Conservation (phyloP, 23 red algal genomes). For the Porphyridium purpureum region DNA sequence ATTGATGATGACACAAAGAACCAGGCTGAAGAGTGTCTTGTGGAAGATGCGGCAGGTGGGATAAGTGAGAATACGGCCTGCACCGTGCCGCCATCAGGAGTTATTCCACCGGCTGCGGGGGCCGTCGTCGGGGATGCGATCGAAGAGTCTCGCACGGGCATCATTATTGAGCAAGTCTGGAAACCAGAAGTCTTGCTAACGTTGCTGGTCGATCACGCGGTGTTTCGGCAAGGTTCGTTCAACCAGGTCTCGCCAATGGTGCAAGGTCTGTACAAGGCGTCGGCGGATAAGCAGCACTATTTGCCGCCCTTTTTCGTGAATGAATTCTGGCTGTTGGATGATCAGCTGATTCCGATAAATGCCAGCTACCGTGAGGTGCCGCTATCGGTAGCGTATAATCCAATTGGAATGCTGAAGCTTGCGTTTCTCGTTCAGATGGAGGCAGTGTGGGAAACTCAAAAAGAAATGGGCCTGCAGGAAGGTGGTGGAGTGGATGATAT, state of each 20-base stretch:
- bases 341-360: slow-evolving; percentile 30
- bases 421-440: slow-evolving; percentile 45
- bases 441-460: slow-evolving; percentile 36
- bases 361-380: slow-evolving; percentile 23
- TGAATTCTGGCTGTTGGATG: slow-evolving; percentile 50
- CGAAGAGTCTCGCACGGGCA: no score
- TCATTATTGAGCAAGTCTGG: no score
- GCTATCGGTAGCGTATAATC: slow-evolving; percentile 22
- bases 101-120: no score
- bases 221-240: no score
- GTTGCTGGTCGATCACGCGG: no score
- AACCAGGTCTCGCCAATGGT: slow-evolving; percentile 21
- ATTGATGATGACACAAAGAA: no score
- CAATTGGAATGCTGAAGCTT: slow-evolving; percentile 25
- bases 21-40: no score
- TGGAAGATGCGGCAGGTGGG: no score
- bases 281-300: slow-evolving; percentile 10
- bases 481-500: slow-evolving; percentile 43
- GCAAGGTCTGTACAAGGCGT: slow-evolving; percentile 6
- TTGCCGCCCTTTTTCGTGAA: slow-evolving; percentile 45
- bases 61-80: no score
- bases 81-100: no score
- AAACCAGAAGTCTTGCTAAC: no score
- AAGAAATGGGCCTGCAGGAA: slow-evolving; percentile 18
- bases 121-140: no score